Evolutionary conservation across 805 yeast species (phyloP), one percentile per base, ranked within the genome.

Genomic region (Candida orba): DNA sequence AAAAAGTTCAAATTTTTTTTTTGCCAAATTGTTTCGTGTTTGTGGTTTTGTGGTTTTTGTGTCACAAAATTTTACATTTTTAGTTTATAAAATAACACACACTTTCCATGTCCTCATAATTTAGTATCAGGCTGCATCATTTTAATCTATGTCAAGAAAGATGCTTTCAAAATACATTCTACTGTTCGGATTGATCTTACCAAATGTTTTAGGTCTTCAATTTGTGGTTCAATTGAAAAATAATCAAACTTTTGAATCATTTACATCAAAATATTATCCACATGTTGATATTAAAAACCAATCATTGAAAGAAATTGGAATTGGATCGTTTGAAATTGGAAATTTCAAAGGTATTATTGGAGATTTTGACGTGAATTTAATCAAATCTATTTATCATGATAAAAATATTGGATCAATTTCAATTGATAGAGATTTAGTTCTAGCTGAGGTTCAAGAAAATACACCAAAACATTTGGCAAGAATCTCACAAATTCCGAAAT

Each of bases 381-480:
- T 68, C 25, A 58, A 60, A 41, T 48, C 56, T 1, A 51, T 69
- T 5, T 64, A 60, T 45, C 52, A 66, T 36, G 72, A 69, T 48
- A 49, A 57, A 18, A 52, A 58, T 20, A 59, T 71, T 36, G 59
- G 54, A 34, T 57, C 67, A 6, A 65, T 69, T 29, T 62, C 72
- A 9, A 51, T 63, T 34, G 69, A 67, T 45, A 54, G 67, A 34
- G 56, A 54, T 6, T 55, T 67, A 30, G 60, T 59, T 8, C 41
- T 70, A 32, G 60, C 69, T 15, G 66, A 64, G 17, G 64, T 65
- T 20, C 73, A 70, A 49, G 64, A 64, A 33, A 52, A 61, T 49
- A 68, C 75, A 3, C 75, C 77, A 5, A 56, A 56, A 27, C 77
- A 72, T 45, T 57, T 72, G 42, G 66, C 65, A 1, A 57, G 72